A percentile compares a stretch with the other conserved stretches of the same genome.
phyloP scores from a whole-genome alignment of 2,329 filamentous ascomycete genomes.

The Aspergillus sp. region DNA sequence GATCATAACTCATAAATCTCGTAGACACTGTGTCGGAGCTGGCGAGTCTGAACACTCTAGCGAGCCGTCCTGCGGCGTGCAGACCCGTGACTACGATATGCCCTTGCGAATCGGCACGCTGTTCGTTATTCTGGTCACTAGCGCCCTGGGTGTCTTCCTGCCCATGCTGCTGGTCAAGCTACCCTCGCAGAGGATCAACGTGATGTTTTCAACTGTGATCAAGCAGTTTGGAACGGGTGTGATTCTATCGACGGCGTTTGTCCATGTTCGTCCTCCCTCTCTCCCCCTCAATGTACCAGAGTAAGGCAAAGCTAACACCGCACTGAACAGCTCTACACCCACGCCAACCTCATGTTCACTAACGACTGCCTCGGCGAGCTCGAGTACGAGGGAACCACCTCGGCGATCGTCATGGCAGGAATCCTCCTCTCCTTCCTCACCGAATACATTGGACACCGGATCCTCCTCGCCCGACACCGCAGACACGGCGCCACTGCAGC shows the following conservation, averaged over 20 bases:
- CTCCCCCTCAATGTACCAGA: not conserved
- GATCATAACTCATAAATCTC: conserved; percentile 7
- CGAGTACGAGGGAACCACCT: conserved; percentile 66
- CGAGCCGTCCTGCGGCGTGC: conserved; percentile 46
- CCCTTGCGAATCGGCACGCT: conserved; percentile 67
- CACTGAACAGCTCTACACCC: conserved; percentile 63
- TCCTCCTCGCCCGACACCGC: conserved; percentile 42
- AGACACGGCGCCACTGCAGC: conserved; percentile 12
- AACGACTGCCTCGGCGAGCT: conserved; percentile 68
- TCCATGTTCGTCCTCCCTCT: conserved; percentile 32
- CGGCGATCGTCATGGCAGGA: conserved; percentile 72
- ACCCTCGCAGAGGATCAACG: conserved; percentile 51
- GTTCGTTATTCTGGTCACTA: conserved; percentile 70
- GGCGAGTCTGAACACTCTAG: conserved; percentile 42
- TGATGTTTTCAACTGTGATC: conserved; percentile 59
- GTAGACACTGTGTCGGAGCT: conserved; percentile 55
- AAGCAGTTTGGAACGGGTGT: conserved; percentile 57
- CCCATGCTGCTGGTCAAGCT: conserved; percentile 65
- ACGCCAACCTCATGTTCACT: conserved; percentile 69
- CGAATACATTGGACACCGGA: conserved; percentile 65
- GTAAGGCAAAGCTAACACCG: not conserved
- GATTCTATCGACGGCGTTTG: conserved; percentile 40
- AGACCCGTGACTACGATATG: conserved; percentile 63
- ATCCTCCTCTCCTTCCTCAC: conserved; percentile 71
- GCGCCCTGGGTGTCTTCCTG: conserved; percentile 65